phyloP scores from a whole-genome alignment of 768 basidiomycete genomes.

The Sutorius australiensis region DNA sequence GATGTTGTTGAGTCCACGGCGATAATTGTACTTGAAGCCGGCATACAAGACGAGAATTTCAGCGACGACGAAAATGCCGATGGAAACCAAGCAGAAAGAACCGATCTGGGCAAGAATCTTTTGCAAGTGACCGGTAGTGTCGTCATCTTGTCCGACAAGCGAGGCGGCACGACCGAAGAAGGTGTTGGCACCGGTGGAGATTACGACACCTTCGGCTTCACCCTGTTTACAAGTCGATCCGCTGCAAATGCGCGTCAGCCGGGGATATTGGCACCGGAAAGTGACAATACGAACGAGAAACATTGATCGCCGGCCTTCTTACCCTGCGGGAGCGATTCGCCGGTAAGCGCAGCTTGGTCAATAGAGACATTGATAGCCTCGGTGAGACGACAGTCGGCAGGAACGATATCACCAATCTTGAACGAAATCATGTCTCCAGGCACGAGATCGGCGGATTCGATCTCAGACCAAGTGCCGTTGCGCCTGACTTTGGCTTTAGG shows the following conservation, averaged over 20 bases:
- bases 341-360: constrained; percentile 96
- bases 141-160: constrained; percentile 95
- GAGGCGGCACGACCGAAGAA: constrained; percentile 99
- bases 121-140: constrained; percentile 97
- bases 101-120: constrained; percentile 98
- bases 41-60: constrained; percentile 95
- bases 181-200: constrained; percentile 95
- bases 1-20: constrained; percentile 94
- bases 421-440: constrained; percentile 96
- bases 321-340: constrained; percentile 89
- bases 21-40: constrained; percentile 86
- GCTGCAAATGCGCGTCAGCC: constrained; percentile 34
- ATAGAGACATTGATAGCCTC: constrained; percentile 98
- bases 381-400: constrained; percentile 94
- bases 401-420: constrained; percentile 99
- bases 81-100: constrained; percentile 93
- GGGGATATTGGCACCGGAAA: not conserved
- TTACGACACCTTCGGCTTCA: constrained; percentile 98
- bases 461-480: constrained; percentile 78
- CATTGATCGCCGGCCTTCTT: constrained; percentile 96
- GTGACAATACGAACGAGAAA: constrained; percentile 76
- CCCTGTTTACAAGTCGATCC: constrained; percentile 99
- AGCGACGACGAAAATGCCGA: constrained; percentile 92
- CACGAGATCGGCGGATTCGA: constrained; percentile 85
- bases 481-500: constrained; percentile 97